phyloP scores from a whole-genome alignment of 352 stramenopile genomes.

The Phytophthora ohioensis region DNA sequence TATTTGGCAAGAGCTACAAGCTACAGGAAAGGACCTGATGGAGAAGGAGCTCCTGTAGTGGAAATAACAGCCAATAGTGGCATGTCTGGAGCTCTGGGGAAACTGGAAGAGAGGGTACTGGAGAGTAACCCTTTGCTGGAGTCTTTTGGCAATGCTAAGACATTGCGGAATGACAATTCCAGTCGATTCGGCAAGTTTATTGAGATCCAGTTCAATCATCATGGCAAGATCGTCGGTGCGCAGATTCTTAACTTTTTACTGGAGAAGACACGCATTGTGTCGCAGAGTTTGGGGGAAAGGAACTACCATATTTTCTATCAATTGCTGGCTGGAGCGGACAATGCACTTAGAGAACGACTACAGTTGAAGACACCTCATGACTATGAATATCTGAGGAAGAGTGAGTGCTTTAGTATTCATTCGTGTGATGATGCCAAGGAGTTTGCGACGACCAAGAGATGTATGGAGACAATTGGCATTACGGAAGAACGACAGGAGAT shows the following conservation, averaged over 20 bases:
- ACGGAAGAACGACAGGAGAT: conserved; percentile 77
- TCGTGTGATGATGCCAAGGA: conserved; percentile 81
- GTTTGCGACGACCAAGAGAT: conserved; percentile 85
- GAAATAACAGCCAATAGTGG: conserved; percentile 62
- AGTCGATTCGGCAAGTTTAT: conserved; percentile 98
- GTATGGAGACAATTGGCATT: conserved; percentile 92
- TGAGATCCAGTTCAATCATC: conserved; percentile 95
- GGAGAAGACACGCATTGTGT: conserved; percentile 92
- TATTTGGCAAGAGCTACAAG: conserved; percentile 85
- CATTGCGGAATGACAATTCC: conserved; percentile 97
- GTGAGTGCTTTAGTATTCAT: conserved; percentile 85
- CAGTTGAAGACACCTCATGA: conserved; percentile 79
- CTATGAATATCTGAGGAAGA: conserved; percentile 91
- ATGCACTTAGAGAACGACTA: conserved; percentile 67
- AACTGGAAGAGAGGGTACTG: conserved; percentile 88
- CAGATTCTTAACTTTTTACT: conserved; percentile 93
- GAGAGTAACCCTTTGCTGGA: conserved; percentile 91
- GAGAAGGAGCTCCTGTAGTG: conserved; percentile 16
- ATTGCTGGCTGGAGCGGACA: conserved; percentile 82
- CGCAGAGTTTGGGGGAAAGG: conserved; percentile 91
- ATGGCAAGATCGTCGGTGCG: conserved; percentile 91
- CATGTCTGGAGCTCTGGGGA: conserved; percentile 92
- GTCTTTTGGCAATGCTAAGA: conserved; percentile 94
- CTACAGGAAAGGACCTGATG: conserved; percentile 60
- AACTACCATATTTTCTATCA: conserved; percentile 99